Evolutionary conservation across 1,284 basidiomycete species (phyloP), one percentile per base, ranked within the genome.

Genomic region (Rugosomyces carneus): DNA sequence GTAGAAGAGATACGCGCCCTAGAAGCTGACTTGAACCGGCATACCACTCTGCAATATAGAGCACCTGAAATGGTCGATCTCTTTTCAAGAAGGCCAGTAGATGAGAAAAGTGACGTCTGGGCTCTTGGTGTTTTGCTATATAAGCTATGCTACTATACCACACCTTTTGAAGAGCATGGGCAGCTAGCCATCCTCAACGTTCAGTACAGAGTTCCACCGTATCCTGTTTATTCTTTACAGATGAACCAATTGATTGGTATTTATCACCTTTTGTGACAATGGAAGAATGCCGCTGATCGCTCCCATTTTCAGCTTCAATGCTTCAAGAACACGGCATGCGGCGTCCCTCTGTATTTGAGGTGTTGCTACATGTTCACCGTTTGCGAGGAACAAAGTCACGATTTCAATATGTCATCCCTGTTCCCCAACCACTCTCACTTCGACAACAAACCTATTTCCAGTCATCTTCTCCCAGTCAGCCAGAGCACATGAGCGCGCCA

Each of bases 1-100:
- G 83, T 80, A 42, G 80, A 84, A 51, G 92, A 95, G 63, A 85
- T 98, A 40, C 82, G 90, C 39, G 78, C 80, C 5, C 73, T 97
- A 8, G 95, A 98, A 59, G 79, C 85, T 20, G 95, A 99, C 64
- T 76, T 99, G 39, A 96, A 97, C 62, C 80, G 87, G 57, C 89
- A 95, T 62, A 98, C 94, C 1, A 98, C 94, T 1, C 71, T 97
- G 49, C 94, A 96, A 63, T 98, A 97, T 60, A 76, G 96, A 35
- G 92, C 95, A 31, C 96, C 96, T 2, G 96, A 99, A 67, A 97
- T 99, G 93, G 89, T 99, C 23, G 95, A 99, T 62, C 81, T 88
- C 0, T 88, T 88, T 64, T 75, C 86, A 42, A 77, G 90, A 47
- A 75, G 88, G 48, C 84, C 88, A 1, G 80, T 94, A 38, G 90